Base-by-base conservation (phyloP, 1,284 basidiomycete genomes). In the Singerocomus inundabilis region DNA sequence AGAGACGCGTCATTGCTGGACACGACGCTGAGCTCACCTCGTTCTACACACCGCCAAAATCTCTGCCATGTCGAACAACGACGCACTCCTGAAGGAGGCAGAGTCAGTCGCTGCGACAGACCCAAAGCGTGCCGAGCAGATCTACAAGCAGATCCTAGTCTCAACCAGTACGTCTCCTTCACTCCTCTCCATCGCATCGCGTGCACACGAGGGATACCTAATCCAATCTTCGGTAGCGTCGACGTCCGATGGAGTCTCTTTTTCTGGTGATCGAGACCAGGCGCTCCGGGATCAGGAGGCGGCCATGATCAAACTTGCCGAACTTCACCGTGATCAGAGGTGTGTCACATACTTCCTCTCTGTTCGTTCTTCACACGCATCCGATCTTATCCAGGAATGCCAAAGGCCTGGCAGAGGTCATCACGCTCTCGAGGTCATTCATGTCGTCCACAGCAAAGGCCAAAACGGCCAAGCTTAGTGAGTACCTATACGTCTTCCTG, bases 401-500 rank as follows among this genome's bases (percentile, higher is more conserved):
- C 6, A 71, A 86, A 54, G 90, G 89, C 24, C 78, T 99, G 2
- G 91, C 94, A 2, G 82, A 92, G 51, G 85, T 97, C 12, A 91
- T 98, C 48, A 88, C 85, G 0, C 80, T 88, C 29, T 96, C 93
- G 0, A 78, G 94, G 47, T 81, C 86, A 0, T 96, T 97, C 75
- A 93, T 98, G 85, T 88, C 91, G 0, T 88, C 89, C 13, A 93
- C 94, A 2, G 95, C 96, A 25, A 99, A 99, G 71, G 96, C 97
- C 8, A 99, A 99, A 74, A 98, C 96, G 0, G 95, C 96, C 3
- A 98, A 98, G 74, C 83, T 98, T 55, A 94, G 93, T 93, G 57
- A 57, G 88, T 76, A n/a, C n/a, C n/a, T n/a, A n/a, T n/a, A n/a
- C n/a, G n/a, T n/a, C n/a, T n/a, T n/a, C n/a, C n/a, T n/a, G n/a